Conservation (phyloP, 495 filamentous ascomycete species). For the Talaromyces adpressus region DNA sequence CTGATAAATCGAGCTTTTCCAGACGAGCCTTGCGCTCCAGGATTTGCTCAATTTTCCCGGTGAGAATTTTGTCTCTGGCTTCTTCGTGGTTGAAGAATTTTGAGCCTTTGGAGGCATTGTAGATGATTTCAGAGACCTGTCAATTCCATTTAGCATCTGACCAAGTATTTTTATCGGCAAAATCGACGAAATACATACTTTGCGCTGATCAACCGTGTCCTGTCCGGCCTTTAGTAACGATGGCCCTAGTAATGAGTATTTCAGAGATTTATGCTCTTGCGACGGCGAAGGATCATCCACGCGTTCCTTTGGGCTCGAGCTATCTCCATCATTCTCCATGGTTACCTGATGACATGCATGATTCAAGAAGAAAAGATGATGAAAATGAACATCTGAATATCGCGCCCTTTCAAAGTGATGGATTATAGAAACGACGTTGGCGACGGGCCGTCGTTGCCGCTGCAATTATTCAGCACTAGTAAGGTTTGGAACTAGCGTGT, state of each 20-base stretch:
- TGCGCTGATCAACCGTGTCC: slow-evolving; percentile 85
- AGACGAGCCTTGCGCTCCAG: slow-evolving; percentile 68
- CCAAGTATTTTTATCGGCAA: background rate
- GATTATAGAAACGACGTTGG: background rate
- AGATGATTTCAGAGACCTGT: slow-evolving; percentile 92
- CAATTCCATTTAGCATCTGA: background rate
- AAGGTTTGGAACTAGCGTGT: background rate
- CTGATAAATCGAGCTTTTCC: slow-evolving; percentile 65
- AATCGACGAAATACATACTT: slow-evolving; percentile 36
- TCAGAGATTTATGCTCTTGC: slow-evolving; percentile 47
- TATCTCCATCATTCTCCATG: slow-evolving; percentile 9
- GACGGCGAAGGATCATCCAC: background rate
- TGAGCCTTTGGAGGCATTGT: slow-evolving; percentile 91
- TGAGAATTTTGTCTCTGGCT: slow-evolving; percentile 70
- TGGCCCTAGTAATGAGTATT: slow-evolving; percentile 76
- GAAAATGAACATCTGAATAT: background rate
- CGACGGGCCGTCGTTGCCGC: background rate
- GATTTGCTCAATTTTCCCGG: slow-evolving; percentile 79
- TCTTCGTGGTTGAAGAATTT: slow-evolving; percentile 97
- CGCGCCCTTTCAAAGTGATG: background rate
- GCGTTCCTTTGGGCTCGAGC: slow-evolving; percentile 17
- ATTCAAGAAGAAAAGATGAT: background rate
- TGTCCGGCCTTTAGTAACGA: slow-evolving; percentile 93
- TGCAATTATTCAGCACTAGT: background rate
- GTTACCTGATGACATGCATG: background rate